Base-by-base conservation (phyloP, 306 rosid genomes). In the Comarum palustre region DNA sequence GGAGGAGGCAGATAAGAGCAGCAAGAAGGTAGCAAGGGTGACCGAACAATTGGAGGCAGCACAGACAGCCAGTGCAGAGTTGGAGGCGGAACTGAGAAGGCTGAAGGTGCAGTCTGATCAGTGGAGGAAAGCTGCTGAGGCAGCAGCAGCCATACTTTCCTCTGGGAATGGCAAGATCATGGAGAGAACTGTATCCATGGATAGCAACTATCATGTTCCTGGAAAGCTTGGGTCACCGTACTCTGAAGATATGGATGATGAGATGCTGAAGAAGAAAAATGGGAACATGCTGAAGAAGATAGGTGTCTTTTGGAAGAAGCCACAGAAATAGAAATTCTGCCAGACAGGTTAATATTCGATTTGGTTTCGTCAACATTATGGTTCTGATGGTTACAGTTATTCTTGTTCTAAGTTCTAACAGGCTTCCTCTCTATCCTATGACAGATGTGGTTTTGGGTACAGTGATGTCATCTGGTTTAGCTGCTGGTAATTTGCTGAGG, bases 61-160 rank as follows among this genome's bases (percentile, higher is more conserved):
- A 4, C 96, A 94, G 78, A 87, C 72, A 24, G 90, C 84, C 6
- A 90, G 83, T 65, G 81, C 82, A 1, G 97, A 95, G 70, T 81
- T 87, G 91, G 99, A 91, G 80, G 82, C 87, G 0, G 99, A 95
- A 69, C 73, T 95, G 65, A 86, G 96, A 85, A 87, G 84, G 79
- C 76, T 95, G 19, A 91, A 87, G 80, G 97, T 95, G 66, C 99
- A 95, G 71, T 88, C 96, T 16, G 96, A 91, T 77, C 99, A 95
- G 62, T 95, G 96, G 97, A 91, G 97, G 77, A 95, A 95, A 71
- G 99, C 99, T 6, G 99, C 99, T 3, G 99, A 95, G 65, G 97
- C 99, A 1, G 99, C 99, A 13, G 97, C 97, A 4, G 57, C 99
- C n/a, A 92, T 91, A 84, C 88, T 95, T 67, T 88, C 99, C 6